Base-by-base conservation (phyloP, 2,329 filamentous ascomycete genomes). In the Juglanconis sp. region DNA sequence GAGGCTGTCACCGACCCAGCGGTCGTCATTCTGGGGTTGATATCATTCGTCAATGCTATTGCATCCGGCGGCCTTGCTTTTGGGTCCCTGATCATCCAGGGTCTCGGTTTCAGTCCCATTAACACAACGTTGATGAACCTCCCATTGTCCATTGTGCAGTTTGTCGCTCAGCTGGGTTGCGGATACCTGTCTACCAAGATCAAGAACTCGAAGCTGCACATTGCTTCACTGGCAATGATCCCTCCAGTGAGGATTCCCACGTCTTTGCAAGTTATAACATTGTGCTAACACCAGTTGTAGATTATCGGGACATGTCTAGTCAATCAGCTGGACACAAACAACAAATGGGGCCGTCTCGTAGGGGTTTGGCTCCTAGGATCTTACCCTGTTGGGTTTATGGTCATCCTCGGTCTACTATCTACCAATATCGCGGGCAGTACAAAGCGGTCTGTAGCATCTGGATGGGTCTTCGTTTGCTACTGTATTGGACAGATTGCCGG, bases 281-380 rank as follows among this genome's bases (percentile, higher is more conserved):
- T 10, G 3, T 47, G 15, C 44, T 47, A 17, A 47, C 38, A 10
- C 17, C 17, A 8, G 7, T 6, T 1, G 17, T 47, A 47, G 44
- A 73, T 73, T 46, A 65, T 71, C 44, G 71, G 71, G 15, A 71
- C 70, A 0, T 57, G 67, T 5, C 64, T 72, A 5, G 71, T 73
- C 48, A 71, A 71, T 53, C 65, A 70, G 50, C 66, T 73, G 3
- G 57, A 64, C 6, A 56, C 64, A 8, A 55, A 53, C 4, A 68
- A 69, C 44, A 70, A 66, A 60, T 72, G 71, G 70, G 71, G 70
- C 24, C 60, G 69, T 4, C 63, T 73, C 17, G 67, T 69, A 10
- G 71, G 71, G 4, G 65, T 70, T 34, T 73, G 71, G 71, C 62
- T 73, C 0, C 56, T 72, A 47, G 68, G 68, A 6, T 64, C 65